Evolutionary conservation across 1,139 yeast genomes (phyloP).

Genomic region (Scheffersomyces titani): DNA sequence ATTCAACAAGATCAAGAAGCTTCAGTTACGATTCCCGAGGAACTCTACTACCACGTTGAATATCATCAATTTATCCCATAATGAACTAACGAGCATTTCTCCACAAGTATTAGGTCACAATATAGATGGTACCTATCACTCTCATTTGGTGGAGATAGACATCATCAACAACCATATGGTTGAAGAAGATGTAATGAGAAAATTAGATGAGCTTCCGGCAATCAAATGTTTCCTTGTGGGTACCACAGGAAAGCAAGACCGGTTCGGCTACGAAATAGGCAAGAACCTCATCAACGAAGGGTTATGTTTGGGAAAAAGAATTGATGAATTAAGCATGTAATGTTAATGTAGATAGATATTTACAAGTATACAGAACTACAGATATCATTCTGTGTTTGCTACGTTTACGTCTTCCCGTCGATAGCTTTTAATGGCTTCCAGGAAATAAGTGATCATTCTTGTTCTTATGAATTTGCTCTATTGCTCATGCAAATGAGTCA

Average conservation of each 20-base stretch:
- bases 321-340: slow-evolving; percentile 9
- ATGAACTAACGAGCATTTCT: slow-evolving; percentile 13
- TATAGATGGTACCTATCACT: slow-evolving; percentile 11
- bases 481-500: background rate
- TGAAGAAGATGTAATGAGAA: background rate
- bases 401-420: background rate
- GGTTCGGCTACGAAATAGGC: slow-evolving; percentile 25
- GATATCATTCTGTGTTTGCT: background rate
- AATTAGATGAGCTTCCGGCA: background rate
- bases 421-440: background rate
- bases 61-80: slow-evolving; percentile 18
- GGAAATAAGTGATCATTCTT: background rate
- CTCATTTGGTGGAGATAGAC: slow-evolving; percentile 22
- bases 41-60: slow-evolving; percentile 13
- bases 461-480: background rate
- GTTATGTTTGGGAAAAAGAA: slow-evolving; percentile 18
- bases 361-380: background rate
- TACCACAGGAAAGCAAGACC: slow-evolving; percentile 19
- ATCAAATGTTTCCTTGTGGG: slow-evolving; percentile 17
- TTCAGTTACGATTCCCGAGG: slow-evolving; percentile 12
- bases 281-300: slow-evolving; percentile 14
- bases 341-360: background rate
- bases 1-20: slow-evolving; percentile 11
- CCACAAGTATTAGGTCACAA: slow-evolving; percentile 16
- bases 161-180: slow-evolving; percentile 17